Evolutionary conservation across 805 yeast species (phyloP).

Genomic region (Metschnikowia vanudenii): DNA sequence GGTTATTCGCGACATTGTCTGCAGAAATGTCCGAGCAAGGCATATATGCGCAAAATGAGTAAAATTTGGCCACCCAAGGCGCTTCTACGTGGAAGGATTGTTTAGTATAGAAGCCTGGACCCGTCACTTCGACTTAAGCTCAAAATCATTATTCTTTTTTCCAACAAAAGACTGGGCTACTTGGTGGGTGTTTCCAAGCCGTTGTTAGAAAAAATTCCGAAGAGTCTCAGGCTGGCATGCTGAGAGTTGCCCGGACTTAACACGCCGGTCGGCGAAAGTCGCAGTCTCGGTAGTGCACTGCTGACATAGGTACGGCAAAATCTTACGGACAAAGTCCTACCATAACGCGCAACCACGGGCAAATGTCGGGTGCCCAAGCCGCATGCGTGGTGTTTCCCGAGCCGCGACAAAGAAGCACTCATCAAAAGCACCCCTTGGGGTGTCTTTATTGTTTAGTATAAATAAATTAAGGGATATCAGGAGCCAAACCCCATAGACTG

Average conservation of each 20-base stretch:
- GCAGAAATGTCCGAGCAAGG: not conserved
- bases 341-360: slow-evolving; percentile 4
- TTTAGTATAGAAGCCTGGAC: not conserved
- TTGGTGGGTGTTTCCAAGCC: too few relatives aligned
- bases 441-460: too few relatives aligned
- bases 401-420: not conserved
- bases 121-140: too few relatives aligned
- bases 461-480: too few relatives aligned
- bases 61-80: not conserved
- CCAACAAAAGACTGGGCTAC: too few relatives aligned
- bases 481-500: not conserved
- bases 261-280: not conserved
- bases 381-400: not conserved
- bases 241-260: not conserved
- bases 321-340: not conserved
- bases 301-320: slow-evolving; percentile 5
- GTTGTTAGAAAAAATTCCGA: too few relatives aligned
- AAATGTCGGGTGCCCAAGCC: not conserved
- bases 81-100: not conserved
- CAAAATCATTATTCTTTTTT: too few relatives aligned
- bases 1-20: slow-evolving; percentile 1
- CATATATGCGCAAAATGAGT: not conserved
- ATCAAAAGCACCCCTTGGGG: not conserved
- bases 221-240: too few relatives aligned
- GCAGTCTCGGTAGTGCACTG: slow-evolving; percentile 1